Evolutionary conservation across 257 asterid genomes (phyloP), one percentile per base, ranked within the genome.

Genomic region (Ballota nigra): DNA sequence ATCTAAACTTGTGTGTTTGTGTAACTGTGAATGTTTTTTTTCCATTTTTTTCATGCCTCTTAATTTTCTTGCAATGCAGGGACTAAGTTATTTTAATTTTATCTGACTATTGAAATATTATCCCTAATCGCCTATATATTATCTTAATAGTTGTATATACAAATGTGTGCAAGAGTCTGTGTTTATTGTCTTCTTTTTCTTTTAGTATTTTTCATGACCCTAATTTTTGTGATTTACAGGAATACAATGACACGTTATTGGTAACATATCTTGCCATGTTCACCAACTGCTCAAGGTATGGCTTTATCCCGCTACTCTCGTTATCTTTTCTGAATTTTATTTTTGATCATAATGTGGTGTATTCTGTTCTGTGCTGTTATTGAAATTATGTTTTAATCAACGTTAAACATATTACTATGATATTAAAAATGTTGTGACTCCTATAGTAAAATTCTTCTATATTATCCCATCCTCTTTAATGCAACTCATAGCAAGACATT

Each of bases 231-330:
- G 47, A 18, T 38, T 70, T 81, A 72, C 89, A 94, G 99, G 99
- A 94, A 77, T 94, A 91, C 69, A 89, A 86, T 6, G 97, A 94
- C 75, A 89, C 99, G 2, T 73, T 90, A 55, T 83, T 91, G 86
- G 81, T 91, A 43, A 83, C 92, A 18, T 91, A 91, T 82, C 92
- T 94, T 73, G 92, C 96, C 73, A 91, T 94, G 99, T 83, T 94
- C 83, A 94, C 99, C 85, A 94, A 91, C 84, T 91, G 98, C 88
- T 83, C 98, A 26, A 90, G 98, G 98, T 92, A 90, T 47, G 82
- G 51, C 74, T 55, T 40, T 29, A 43, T n/a, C n/a, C n/a, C n/a
- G n/a, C n/a, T n/a, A n/a, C n/a, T n/a, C n/a, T n/a, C n/a, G n/a
- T n/a, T n/a, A n/a, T n/a, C n/a, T n/a, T n/a, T n/a, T n/a, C n/a